phyloP scores from a whole-genome alignment of 2,329 filamentous ascomycete species.

The Drechslera avenae region DNA sequence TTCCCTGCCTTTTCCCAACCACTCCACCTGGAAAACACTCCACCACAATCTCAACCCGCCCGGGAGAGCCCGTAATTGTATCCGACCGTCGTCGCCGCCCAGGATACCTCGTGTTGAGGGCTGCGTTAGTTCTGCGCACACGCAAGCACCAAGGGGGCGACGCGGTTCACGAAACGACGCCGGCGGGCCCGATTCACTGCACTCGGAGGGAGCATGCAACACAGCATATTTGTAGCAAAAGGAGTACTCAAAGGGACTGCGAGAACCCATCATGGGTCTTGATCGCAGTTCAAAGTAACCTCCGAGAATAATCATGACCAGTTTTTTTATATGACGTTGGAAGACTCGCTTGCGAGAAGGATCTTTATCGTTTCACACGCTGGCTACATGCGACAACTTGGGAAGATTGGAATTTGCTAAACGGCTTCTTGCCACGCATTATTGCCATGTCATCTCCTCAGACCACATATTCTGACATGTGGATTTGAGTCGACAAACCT shows the following conservation, averaged over 20 bases:
- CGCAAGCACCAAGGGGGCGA: not conserved
- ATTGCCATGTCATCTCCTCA: too few relatives aligned
- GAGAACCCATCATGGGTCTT: conserved; percentile 31
- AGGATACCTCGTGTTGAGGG: not conserved
- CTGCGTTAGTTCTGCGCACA: not conserved
- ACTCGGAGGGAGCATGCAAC: not conserved
- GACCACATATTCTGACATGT: not conserved
- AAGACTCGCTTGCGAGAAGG: conserved; percentile 24
- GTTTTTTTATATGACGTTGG: conserved; percentile 19
- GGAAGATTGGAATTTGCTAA: not conserved
- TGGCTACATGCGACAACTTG: conserved; percentile 15
- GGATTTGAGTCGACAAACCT: not conserved
- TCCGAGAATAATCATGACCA: conserved; percentile 24
- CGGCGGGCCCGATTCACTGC: not conserved
- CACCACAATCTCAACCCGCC: not conserved
- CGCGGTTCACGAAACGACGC: not conserved
- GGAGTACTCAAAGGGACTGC: conserved; percentile 41
- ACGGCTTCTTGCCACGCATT: too few relatives aligned
- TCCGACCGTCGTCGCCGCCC: too few relatives aligned
- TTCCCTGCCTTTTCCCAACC: not conserved
- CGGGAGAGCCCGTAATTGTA: not conserved
- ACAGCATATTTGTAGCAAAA: not conserved
- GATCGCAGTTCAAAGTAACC: conserved; percentile 41
- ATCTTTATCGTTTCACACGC: conserved; percentile 21
- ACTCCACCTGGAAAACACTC: not conserved